Base-by-base conservation (phyloP, 768 basidiomycete genomes). In the Tephrocybe sp. region DNA sequence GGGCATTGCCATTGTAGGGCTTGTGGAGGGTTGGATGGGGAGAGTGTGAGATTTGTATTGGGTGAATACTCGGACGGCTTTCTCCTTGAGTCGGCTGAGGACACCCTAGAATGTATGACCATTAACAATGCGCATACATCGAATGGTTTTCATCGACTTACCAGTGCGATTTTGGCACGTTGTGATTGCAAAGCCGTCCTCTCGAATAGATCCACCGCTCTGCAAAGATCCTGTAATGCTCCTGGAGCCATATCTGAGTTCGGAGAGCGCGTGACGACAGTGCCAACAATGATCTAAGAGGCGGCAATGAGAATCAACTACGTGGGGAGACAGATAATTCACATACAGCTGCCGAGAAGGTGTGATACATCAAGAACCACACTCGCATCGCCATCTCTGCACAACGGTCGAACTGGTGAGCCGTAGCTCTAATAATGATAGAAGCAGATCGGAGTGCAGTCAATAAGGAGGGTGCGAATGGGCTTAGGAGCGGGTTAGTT, bases 261-360 rank as follows among this genome's bases (percentile, higher is more conserved):
- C 1, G 82, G 81, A 6, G 75, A 77, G 13, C 78, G 73, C 1
- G 78, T 77, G n/a, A 83, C 79, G n/a, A 83, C 74, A 2, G 79
- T 79, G 2, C 82, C 82, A 1, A 77, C 74, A 45, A 82, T 77
- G 11, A 83, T 68, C 84, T 85, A 53, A 5, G 20, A 22, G 12
- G 5, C 47, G 34, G 33, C 20, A 35, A 39, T 51, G 26, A 57
- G 44, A 30, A 7, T 23, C 31, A 12, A 32, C 9, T 36, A 8
- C 14, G 35, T 22, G 44, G 30, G 14, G 36, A 52, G 34, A 31
- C 33, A 11, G 52, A 30, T 41, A 41, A 52, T 48, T 36, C 4
- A 63, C 72, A 43, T 51, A 76, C 77, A 40, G 77, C 76, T 11
- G 77, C 76, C 22, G 75, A 77, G 47, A 79, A 79, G 1, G 71